Percentiles rank a stretch among this genome's conserved stretches.
phyloP scores from a whole-genome alignment of 257 asterid species.

The Capsicum baccatum region DNA sequence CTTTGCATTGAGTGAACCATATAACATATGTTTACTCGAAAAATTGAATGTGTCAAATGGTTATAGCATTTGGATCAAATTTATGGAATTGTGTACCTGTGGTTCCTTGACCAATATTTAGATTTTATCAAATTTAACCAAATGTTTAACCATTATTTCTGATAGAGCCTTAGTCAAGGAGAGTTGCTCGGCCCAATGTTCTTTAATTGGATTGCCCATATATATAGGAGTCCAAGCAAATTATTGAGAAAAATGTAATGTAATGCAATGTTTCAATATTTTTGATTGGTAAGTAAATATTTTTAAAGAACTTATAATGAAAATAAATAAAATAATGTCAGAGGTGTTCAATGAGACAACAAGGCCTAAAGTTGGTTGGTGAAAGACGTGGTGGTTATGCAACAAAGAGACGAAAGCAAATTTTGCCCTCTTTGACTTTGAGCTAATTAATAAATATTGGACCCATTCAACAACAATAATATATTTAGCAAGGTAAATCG shows the following conservation, averaged over 20 bases:
- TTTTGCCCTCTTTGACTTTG: neutral
- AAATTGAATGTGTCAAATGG: too few relatives aligned
- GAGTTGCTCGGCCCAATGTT: neutral
- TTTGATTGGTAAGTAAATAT: neutral
- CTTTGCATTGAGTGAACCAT: too few relatives aligned
- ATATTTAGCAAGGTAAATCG: too few relatives aligned
- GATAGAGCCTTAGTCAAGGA: too few relatives aligned
- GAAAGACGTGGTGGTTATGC: conserved; percentile 20
- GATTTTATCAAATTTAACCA: too few relatives aligned
- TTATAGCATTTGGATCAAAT: too few relatives aligned
- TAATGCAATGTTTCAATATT: neutral
- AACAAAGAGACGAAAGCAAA: neutral
- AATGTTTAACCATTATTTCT: too few relatives aligned
- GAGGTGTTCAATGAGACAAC: conserved; percentile 23
- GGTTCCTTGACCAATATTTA: too few relatives aligned
- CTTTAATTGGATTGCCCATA: neutral
- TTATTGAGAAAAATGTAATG: too few relatives aligned
- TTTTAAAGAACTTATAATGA: neutral
- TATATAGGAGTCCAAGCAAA: neutral
- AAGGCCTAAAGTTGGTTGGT: conserved; percentile 1
- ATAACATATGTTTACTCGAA: too few relatives aligned
- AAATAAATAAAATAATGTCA: neutral
- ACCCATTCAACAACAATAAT: too few relatives aligned
- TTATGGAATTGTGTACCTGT: too few relatives aligned
- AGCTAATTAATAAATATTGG: neutral